These are phyloP conservation scores for Amphirosellinia nigrospora DNA, from an alignment of 495 filamentous ascomycete species.

Conservation along the genomic window DNA sequence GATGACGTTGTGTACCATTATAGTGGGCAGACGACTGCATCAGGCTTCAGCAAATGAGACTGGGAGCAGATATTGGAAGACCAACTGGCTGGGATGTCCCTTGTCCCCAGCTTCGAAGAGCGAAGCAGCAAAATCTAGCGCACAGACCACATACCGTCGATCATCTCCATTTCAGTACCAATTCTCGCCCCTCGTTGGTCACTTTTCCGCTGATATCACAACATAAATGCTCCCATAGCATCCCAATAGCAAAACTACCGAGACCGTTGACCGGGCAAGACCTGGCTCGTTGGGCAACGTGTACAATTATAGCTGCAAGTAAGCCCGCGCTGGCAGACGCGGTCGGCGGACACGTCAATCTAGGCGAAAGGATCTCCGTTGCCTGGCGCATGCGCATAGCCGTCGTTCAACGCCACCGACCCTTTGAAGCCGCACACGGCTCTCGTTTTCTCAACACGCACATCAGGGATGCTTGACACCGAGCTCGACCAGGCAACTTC, in stretches of 20 bases:
- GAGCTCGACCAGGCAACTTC: conserved; percentile 16
- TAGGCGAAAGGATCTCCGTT: conserved; percentile 4
- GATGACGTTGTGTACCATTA: conserved; percentile 14
- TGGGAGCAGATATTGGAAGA: not conserved
- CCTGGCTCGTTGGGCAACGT: conserved; percentile 20
- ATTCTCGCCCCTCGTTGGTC: conserved; percentile 21
- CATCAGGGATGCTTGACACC: conserved; percentile 19
- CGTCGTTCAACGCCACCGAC: conserved; percentile 17
- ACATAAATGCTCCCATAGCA: conserved; percentile 20
- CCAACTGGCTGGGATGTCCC: conserved; percentile 15
- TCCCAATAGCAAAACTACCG: not conserved
- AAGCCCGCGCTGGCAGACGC: conserved; percentile 14
- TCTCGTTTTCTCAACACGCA: conserved; percentile 16
- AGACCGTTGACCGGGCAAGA: conserved; percentile 12
- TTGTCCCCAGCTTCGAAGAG: not conserved
- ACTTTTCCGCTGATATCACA: conserved; percentile 9
- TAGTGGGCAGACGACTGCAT: conserved; percentile 25
- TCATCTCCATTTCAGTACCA: conserved; percentile 5
- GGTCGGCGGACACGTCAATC: conserved; percentile 1
- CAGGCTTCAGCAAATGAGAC: conserved; percentile 23
- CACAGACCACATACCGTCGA: conserved; percentile 9
- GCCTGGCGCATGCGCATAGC: not conserved
- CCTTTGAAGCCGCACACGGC: not conserved
- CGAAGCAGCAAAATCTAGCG: not conserved
- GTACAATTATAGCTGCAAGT: conserved; percentile 23